Evolutionary conservation across 768 basidiomycete species (phyloP).

Genomic region (Collybia sordida): DNA sequence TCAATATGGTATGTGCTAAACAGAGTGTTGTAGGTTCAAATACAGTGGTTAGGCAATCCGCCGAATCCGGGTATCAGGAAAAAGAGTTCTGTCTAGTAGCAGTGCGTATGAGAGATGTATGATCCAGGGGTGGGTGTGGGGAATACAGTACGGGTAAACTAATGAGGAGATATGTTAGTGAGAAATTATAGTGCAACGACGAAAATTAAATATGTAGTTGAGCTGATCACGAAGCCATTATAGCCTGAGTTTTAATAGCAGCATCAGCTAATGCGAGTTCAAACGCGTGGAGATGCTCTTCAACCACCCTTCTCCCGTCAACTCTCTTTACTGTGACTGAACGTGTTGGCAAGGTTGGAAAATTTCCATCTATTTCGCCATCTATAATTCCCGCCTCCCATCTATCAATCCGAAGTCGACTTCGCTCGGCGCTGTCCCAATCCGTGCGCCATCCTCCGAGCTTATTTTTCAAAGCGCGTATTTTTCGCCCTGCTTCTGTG

Average conservation of each 20-base stretch:
- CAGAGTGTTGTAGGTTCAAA: slow-evolving; percentile 48
- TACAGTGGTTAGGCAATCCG: slow-evolving; percentile 45
- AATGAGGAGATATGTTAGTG: slow-evolving; percentile 29
- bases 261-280: slow-evolving; percentile 72
- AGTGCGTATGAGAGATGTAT: slow-evolving; percentile 11
- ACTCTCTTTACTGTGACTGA: slow-evolving; percentile 38
- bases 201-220: slow-evolving; percentile 4
- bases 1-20: slow-evolving; percentile 5
- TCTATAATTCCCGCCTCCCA: slow-evolving; percentile 72
- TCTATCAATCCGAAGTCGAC: slow-evolving; percentile 69
- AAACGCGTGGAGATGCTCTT: slow-evolving; percentile 78
- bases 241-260: slow-evolving; percentile 72
- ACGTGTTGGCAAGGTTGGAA: slow-evolving; percentile 27
- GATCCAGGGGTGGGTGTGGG: slow-evolving; percentile 9
- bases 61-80: slow-evolving; percentile 12
- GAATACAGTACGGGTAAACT: slow-evolving; percentile 30
- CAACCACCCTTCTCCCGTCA: slow-evolving; percentile 72
- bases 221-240: slow-evolving; percentile 66
- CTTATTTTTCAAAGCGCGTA: slow-evolving; percentile 83
- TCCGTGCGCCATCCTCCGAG: slow-evolving; percentile 78
- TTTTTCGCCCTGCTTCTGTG: slow-evolving; percentile 82
- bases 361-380: slow-evolving; percentile 26
- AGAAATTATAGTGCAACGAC: slow-evolving; percentile 17
- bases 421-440: slow-evolving; percentile 84
- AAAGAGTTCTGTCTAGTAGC: slow-evolving; percentile 26